Percentiles rank a stretch among this genome's conserved stretches.
phyloP scores from a whole-genome alignment of 116 monocot genomes.

The Cymodocea nodosa region DNA sequence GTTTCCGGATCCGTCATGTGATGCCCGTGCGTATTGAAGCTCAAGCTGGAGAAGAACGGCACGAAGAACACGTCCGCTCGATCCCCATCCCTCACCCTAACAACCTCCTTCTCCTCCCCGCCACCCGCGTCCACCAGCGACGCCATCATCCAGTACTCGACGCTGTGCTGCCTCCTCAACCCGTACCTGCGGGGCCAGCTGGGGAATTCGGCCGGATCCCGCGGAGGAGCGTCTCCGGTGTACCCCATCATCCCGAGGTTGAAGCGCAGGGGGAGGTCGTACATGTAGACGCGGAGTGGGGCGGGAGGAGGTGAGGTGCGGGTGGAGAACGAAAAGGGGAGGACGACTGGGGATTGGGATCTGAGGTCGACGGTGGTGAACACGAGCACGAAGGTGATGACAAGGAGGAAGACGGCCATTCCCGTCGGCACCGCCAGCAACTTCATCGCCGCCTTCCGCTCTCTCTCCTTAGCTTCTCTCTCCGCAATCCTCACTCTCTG shows the following conservation, averaged over 20 bases:
- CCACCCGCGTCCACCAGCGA: slow-evolving; percentile 33
- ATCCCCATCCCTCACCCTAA: slow-evolving; percentile 51
- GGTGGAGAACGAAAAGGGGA: slow-evolving; percentile 5
- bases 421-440: neutral
- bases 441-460: neutral
- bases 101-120: slow-evolving; percentile 31
- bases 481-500: no score
- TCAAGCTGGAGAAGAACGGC: slow-evolving; percentile 90
- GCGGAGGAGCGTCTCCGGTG: neutral
- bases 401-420: slow-evolving; percentile 23
- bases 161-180: slow-evolving; percentile 84
- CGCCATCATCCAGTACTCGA: slow-evolving; percentile 97
- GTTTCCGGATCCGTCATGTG: slow-evolving; percentile 97
- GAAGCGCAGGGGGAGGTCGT: slow-evolving; percentile 78
- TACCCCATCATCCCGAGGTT: slow-evolving; percentile 58
- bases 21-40: slow-evolving; percentile 83
- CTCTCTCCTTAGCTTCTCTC: neutral
- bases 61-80: slow-evolving; percentile 85
- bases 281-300: slow-evolving; percentile 73
- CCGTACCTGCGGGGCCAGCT: slow-evolving; percentile 47
- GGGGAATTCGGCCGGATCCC: slow-evolving; percentile 30
- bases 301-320: slow-evolving; percentile 6
- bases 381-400: slow-evolving; percentile 27
- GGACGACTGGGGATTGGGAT: slow-evolving; percentile 10
- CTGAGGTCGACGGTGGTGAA: slow-evolving; percentile 34